Base-by-base conservation (phyloP, 305 asterid species). In the Coffea humblotiana region DNA sequence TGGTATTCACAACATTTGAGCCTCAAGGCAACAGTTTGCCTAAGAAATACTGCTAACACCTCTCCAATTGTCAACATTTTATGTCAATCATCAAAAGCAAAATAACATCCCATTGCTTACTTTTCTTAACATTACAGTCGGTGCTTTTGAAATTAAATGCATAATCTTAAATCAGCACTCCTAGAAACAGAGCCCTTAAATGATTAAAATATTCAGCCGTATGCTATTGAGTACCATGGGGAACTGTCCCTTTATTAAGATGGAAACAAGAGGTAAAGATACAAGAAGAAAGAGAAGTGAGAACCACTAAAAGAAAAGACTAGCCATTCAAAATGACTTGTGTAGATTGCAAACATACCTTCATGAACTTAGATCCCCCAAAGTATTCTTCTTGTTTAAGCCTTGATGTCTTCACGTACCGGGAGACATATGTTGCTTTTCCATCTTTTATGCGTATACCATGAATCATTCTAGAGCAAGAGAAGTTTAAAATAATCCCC, bases 401-500 rank as follows among this genome's bases (percentile, higher is more conserved):
- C 65, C 88, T 89, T 29, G 99, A 91, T n/a, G 99, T 96, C 89
- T 84, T 94, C 86, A 96, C 97, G 83, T 89, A 96, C 78, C 97
- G 99, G 69, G 98, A 96, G 78, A 94, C 97, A 75, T 90, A 94
- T 35, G 96, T 88, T 83, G 98, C 97, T 88, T 94, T 94, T 77
- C 99, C 99, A 87, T 94, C 92, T 90, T 89, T 94, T 58, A 96
- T 90, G 81, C 93, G 98, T 89, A 96, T 76, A 54, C 98, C 99
- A 86, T 96, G 99, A 83, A 96, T 94, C 99, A 96, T 96, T 83
- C 99, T 96, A 88, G 82, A 81, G 66, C 54, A 74, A 71, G 67
- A 72, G 77, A 78, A 15, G 54, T 35, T 32, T 15, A 32, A 32
- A 11, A 6, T 32, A 67, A 10, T 35, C 60, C 32, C 43, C 9